A percentile compares a stretch with the other conserved stretches of the same genome.
Conservation (phyloP, 805 yeast genomes). For the Cyberlindnera lachancei region DNA sequence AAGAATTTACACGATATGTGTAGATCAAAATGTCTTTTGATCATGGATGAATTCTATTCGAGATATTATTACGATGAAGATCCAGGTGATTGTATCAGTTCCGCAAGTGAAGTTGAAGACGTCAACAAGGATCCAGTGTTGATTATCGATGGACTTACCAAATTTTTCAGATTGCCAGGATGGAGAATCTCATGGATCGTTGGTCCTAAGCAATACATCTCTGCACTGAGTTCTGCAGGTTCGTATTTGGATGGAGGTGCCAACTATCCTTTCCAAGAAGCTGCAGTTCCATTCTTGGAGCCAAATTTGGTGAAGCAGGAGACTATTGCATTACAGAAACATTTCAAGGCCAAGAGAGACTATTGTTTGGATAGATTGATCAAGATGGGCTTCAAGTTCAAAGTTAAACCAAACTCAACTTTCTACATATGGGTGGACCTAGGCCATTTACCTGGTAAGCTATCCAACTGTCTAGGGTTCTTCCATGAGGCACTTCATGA, state of each 20-base stretch:
- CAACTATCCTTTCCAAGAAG: constrained; percentile 54
- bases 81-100: constrained; percentile 42
- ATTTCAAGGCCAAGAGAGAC: constrained; percentile 51
- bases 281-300: constrained; percentile 46
- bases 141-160: constrained; percentile 52
- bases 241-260: constrained; percentile 56
- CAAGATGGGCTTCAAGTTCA: constrained; percentile 47
- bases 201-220: constrained; percentile 54
- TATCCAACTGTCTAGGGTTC: constrained; percentile 51
- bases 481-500: constrained; percentile 58
- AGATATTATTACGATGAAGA: constrained; percentile 52
- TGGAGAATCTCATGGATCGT: constrained; percentile 60
- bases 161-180: constrained; percentile 55
- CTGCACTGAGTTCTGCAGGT: constrained; percentile 49
- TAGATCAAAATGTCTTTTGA: constrained; percentile 42
- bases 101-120: constrained; percentile 45
- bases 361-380: constrained; percentile 41
- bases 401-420: constrained; percentile 47
- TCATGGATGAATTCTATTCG: constrained; percentile 59
- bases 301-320: constrained; percentile 43
- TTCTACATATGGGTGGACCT: constrained; percentile 55
- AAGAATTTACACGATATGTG: constrained; percentile 44
- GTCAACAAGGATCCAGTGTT: constrained; percentile 53
- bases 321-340: constrained; percentile 50
- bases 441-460: constrained; percentile 46